Percentiles rank a stretch among this genome's conserved stretches.
Evolutionary conservation across 208 protist species (phyloP).

Genomic region (Trypanosoma platydactyli): DNA sequence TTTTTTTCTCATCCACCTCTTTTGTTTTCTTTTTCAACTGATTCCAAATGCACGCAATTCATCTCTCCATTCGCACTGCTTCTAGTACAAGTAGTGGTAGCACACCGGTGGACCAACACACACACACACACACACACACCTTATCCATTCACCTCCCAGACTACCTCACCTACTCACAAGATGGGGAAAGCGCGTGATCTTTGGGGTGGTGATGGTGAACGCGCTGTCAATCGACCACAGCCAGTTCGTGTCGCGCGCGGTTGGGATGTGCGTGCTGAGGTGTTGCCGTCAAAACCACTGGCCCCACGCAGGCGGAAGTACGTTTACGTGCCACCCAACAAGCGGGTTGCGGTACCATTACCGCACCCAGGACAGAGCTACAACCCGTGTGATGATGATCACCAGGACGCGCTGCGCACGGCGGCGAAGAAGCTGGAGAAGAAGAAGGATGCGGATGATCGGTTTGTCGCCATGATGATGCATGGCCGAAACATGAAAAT

Average conservation of each 20-base stretch:
- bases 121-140: neutral
- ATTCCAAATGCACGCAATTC: neutral
- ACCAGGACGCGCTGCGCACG: slow-evolving; percentile 66
- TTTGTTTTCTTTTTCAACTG: slow-evolving; percentile 18
- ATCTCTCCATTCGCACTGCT: too few species aligned
- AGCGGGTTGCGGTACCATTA: slow-evolving; percentile 68
- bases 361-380: slow-evolving; percentile 85
- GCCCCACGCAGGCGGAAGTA: slow-evolving; percentile 82
- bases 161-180: neutral
- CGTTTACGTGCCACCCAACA: slow-evolving; percentile 69
- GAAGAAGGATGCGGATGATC: slow-evolving; percentile 64
- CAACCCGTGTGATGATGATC: slow-evolving; percentile 76
- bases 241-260: slow-evolving; percentile 46
- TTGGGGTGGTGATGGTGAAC: slow-evolving; percentile 51
- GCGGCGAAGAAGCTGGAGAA: slow-evolving; percentile 64
- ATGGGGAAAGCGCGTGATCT: slow-evolving; percentile 63
- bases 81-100: neutral
- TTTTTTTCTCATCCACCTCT: slow-evolving; percentile 6
- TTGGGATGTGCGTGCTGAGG: slow-evolving; percentile 65
- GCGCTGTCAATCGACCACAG: slow-evolving; percentile 55
- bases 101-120: neutral
- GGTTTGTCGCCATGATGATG: slow-evolving; percentile 73
- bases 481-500: slow-evolving; percentile 46
- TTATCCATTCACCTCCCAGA: neutral
- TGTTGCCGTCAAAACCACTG: slow-evolving; percentile 49